phyloP scores from a whole-genome alignment of 352 stramenopile species.

The Globisporangium spinosum region DNA sequence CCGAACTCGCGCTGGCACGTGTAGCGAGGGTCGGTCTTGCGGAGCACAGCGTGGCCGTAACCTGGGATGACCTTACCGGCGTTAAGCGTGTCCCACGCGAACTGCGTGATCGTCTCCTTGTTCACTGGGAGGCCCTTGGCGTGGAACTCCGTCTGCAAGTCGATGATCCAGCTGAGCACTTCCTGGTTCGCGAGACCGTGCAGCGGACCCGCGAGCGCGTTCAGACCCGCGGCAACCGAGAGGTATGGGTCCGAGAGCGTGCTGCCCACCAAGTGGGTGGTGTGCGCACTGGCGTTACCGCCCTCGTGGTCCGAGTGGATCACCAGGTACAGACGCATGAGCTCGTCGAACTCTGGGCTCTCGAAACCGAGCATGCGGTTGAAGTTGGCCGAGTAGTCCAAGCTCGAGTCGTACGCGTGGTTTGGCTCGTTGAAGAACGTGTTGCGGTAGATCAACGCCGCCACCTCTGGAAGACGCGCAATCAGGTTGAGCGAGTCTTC shows the following conservation, averaged over 20 bases:
- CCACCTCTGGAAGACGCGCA: slow-evolving; percentile 95
- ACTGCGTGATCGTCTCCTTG: slow-evolving; percentile 98
- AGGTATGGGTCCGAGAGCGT: slow-evolving; percentile 98
- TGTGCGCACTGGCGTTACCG: slow-evolving; percentile 97
- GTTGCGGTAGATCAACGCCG: slow-evolving; percentile 98
- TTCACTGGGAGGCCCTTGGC: slow-evolving; percentile 94
- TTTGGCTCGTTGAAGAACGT: slow-evolving; percentile 96
- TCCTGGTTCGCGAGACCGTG: slow-evolving; percentile 99
- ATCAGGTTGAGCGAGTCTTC: slow-evolving; percentile 99
- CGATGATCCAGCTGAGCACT: slow-evolving; percentile 92
- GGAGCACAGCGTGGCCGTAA: slow-evolving; percentile 97
- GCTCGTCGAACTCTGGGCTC: slow-evolving; percentile 95
- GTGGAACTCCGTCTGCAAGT: slow-evolving; percentile 96
- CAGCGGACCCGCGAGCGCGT: slow-evolving; percentile 96
- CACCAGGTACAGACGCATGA: slow-evolving; percentile 99
- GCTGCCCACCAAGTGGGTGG: slow-evolving; percentile 97
- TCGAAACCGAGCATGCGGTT: slow-evolving; percentile 98
- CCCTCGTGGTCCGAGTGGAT: slow-evolving; percentile 99
- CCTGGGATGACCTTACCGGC: slow-evolving; percentile 98
- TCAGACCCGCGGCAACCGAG: slow-evolving; percentile 94
- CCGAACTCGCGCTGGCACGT: slow-evolving; percentile 99
- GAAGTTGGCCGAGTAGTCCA: slow-evolving; percentile 99
- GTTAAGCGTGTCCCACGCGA: slow-evolving; percentile 99
- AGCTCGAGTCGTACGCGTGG: slow-evolving; percentile 90
- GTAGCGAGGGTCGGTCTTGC: slow-evolving; percentile 99